Percentiles rank a stretch among this genome's conserved stretches.
These are phyloP conservation scores for Eleusine coracana DNA, from an alignment of 176 grass and related monocot genomes.

Conservation along the genomic window DNA sequence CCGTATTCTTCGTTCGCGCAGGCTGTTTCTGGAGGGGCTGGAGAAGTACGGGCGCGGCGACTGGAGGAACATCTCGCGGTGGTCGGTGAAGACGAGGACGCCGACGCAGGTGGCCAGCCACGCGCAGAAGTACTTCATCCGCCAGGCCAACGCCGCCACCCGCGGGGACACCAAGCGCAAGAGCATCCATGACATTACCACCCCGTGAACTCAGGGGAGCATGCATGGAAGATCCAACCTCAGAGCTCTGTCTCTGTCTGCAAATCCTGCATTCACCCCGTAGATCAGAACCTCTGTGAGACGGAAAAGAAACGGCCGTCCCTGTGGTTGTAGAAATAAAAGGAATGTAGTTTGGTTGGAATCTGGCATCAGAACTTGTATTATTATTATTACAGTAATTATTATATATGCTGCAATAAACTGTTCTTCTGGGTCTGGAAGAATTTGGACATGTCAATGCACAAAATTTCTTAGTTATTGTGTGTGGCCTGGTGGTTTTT, in stretches of 20 bases:
- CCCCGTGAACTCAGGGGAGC: conserved; percentile 40
- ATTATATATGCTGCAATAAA: conserved; percentile 30
- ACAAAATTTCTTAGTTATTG: neutral
- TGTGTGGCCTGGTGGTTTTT: no score
- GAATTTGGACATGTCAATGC: neutral
- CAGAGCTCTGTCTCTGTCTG: neutral
- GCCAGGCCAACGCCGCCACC: conserved; percentile 54
- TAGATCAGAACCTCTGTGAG: neutral
- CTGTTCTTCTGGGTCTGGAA: neutral
- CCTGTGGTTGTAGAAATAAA: neutral
- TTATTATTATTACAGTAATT: neutral
- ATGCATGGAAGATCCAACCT: neutral
- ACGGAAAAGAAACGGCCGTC: conserved; percentile 2
- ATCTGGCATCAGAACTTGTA: conserved; percentile 7
- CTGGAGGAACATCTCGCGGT: conserved; percentile 93
- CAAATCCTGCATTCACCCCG: neutral
- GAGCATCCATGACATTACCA: conserved; percentile 96
- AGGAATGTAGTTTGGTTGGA: conserved; percentile 10
- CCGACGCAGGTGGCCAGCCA: conserved; percentile 95
- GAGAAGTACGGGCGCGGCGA: conserved; percentile 85
- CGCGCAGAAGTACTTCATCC: conserved; percentile 92
- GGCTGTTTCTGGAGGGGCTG: conserved; percentile 77
- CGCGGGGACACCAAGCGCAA: conserved; percentile 73
- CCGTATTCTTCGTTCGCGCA: neutral
- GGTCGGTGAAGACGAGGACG: conserved; percentile 86